Evolutionary conservation across 768 basidiomycete genomes (phyloP), one percentile per base, ranked within the genome.

Genomic region (Tylopilus sp.): DNA sequence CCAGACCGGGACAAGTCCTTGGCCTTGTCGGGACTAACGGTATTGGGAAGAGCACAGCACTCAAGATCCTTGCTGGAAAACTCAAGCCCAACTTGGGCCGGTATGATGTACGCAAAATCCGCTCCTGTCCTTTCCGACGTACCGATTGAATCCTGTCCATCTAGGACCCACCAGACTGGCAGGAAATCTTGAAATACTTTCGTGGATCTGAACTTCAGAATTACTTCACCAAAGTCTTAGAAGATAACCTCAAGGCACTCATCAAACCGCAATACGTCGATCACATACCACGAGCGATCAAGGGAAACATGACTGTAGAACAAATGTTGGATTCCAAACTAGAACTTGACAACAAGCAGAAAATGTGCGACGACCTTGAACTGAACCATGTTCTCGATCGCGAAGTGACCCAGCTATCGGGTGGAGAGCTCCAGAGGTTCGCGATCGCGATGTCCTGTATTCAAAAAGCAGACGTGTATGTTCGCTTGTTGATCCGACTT

Each of bases 261-360:
- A 98, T 98, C 71, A 99, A 99, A 73, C 97, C 97, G 1, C 97
- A 99, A 82, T 99, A 99, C 69, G 97, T 99, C 59, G 97, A 99
- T 70, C 95, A 98, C 70, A 98, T 99, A 64, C 97, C 97, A 5
- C 84, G 87, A 38, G 92, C 93, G 36, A 91, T 99, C 78, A 96
- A 98, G 72, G 93, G 88, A 49, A 78, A 75, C 44, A 81, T 91
- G 79, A 87, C 87, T 3, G 95, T 99, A 25, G 76, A 79, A 7
- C 78, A 92, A 65, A 98, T 99, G 96, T 83, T 99, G 55, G 88
- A 94, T 63, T 82, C 83, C 26, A 98, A 98, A 74, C 73, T 86
- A 28, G 93, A 99, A 69, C 78, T 82, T 16, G 85, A 92, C 65
- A 97, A 97, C 77, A 89, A 93, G 71, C 81, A 92, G 65, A 75